A percentile compares a stretch with the other conserved stretches of the same genome.
phyloP scores from a whole-genome alignment of 2,329 filamentous ascomycete genomes.

The Xylaria sp. region DNA sequence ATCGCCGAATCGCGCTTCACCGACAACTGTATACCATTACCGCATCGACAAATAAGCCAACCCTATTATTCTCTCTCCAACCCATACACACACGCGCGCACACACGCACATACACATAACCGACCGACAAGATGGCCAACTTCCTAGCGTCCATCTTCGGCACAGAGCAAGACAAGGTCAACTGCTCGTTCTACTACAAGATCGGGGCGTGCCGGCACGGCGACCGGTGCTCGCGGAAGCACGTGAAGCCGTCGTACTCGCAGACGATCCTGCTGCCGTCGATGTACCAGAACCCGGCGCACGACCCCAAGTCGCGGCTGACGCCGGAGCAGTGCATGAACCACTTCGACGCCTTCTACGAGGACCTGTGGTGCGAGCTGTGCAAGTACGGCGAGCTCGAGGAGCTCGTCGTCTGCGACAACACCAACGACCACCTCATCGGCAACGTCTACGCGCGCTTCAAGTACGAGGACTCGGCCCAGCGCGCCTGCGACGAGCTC shows the following conservation, averaged over 20 bases:
- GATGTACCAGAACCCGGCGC: constrained; percentile 98
- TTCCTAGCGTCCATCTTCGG: constrained; percentile 99
- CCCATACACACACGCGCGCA: neutral
- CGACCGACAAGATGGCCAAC: constrained; percentile 79
- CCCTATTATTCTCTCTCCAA: neutral
- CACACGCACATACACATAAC: no score
- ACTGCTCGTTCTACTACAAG: constrained; percentile 99
- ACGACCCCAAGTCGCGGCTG: constrained; percentile 97
- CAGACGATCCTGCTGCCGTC: constrained; percentile 98
- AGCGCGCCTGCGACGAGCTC: constrained; percentile 91
- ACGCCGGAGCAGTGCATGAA: constrained; percentile 95
- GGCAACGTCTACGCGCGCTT: constrained; percentile 99
- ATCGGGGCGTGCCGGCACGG: constrained; percentile 98
- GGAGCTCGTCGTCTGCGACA: constrained; percentile 98
- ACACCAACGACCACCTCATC: constrained; percentile 99
- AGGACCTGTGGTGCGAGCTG: constrained; percentile 99
- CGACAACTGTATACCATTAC: neutral
- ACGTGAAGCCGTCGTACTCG: constrained; percentile 98
- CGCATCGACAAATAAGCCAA: neutral
- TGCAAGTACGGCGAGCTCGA: constrained; percentile 98
- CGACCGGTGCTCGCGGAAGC: constrained; percentile 96
- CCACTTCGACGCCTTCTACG: constrained; percentile 99
- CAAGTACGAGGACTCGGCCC: constrained; percentile 98
- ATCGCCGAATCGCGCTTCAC: neutral
- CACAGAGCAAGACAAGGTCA: constrained; percentile 99